Evolutionary conservation across 768 basidiomycete genomes (phyloP).

Genomic region (Imleria badia): DNA sequence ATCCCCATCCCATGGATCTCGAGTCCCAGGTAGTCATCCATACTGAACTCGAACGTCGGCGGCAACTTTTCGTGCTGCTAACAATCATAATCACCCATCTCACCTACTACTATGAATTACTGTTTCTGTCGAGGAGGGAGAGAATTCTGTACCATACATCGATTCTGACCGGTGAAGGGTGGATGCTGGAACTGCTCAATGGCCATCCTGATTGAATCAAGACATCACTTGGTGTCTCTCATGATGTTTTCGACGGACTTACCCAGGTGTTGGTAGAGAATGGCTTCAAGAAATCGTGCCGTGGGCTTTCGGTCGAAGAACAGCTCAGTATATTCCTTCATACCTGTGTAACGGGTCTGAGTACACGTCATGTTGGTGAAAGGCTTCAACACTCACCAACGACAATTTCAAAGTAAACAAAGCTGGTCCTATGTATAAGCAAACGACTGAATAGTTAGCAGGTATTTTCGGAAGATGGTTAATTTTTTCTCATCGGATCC

Average conservation of each 20-base stretch:
- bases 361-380: conserved; percentile 3
- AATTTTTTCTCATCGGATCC: not conserved
- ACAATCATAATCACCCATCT: not conserved
- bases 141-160: conserved; percentile 1
- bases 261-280: not conserved
- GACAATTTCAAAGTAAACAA: not conserved
- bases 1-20: not conserved
- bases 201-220: conserved; percentile 2
- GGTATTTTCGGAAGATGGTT: conserved; percentile 12
- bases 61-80: not conserved
- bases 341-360: conserved; percentile 9
- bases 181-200: conserved; percentile 1
- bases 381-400: not conserved
- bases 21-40: not conserved
- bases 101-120: not conserved
- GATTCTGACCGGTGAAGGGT: conserved; percentile 1
- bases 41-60: not conserved
- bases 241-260: not conserved
- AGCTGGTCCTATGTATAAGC: not conserved
- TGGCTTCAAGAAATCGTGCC: not conserved
- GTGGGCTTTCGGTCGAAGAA: conserved; percentile 6
- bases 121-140: not conserved
- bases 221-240: not conserved
- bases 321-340: conserved; percentile 14
- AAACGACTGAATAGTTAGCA: not conserved